Evolutionary conservation across 192 early-diverging fungal genomes (phyloP).

Genomic region (Coemansia interrupta): DNA sequence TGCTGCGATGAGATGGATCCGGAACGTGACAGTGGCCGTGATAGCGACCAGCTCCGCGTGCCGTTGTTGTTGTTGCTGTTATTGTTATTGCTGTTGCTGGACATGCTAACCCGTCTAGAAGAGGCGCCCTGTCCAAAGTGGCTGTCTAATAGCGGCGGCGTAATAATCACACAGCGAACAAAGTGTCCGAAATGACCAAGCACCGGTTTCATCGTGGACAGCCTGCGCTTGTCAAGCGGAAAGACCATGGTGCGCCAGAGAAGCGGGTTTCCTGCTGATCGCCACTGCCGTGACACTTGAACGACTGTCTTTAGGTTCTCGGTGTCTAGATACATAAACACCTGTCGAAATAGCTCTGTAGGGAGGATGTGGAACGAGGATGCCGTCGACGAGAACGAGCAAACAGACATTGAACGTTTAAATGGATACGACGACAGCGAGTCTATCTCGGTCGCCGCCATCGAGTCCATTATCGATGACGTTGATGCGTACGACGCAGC

Average conservation of each 20-base stretch:
- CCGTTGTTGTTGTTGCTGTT: not conserved
- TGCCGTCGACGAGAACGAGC: slow-evolving; percentile 43
- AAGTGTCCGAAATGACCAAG: slow-evolving; percentile 41
- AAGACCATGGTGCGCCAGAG: slow-evolving; percentile 52
- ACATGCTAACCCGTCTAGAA: slow-evolving; percentile 45
- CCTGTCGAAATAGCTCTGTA: slow-evolving; percentile 40
- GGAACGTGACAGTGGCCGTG: slow-evolving; percentile 36
- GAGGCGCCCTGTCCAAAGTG: slow-evolving; percentile 23
- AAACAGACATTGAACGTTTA: slow-evolving; percentile 35
- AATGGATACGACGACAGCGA: slow-evolving; percentile 41
- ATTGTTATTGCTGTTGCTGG: slow-evolving; percentile 7
- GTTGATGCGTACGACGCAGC: slow-evolving; percentile 50
- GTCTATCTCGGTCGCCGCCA: slow-evolving; percentile 44
- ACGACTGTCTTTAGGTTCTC: slow-evolving; percentile 39
- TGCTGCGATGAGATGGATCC: slow-evolving; percentile 28
- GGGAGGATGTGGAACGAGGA: slow-evolving; percentile 41
- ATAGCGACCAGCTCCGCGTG: slow-evolving; percentile 39
- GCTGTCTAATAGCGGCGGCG: slow-evolving; percentile 37
- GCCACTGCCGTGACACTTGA: slow-evolving; percentile 46
- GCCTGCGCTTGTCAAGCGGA: slow-evolving; percentile 50
- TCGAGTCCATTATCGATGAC: slow-evolving; percentile 51
- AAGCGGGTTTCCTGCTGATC: slow-evolving; percentile 43
- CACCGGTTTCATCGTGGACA: slow-evolving; percentile 42
- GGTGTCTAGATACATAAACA: slow-evolving; percentile 31
- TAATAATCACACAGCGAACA: slow-evolving; percentile 45